phyloP scores from a whole-genome alignment of 805 yeast genomes.

The Yarrowia sp. region DNA sequence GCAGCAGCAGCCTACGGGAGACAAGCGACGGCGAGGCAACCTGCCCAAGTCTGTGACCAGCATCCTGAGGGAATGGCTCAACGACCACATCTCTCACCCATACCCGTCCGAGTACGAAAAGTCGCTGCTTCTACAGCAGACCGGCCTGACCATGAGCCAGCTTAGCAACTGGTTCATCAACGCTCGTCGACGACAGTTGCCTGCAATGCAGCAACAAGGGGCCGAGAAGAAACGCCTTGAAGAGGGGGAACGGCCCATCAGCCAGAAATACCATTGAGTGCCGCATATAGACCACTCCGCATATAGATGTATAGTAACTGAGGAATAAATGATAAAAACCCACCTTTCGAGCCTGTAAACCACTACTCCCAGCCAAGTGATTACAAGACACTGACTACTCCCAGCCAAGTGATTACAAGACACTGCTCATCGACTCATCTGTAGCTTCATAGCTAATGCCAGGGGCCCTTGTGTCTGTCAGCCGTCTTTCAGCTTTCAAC shows the following conservation, averaged over 20 bases:
- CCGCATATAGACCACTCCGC: constrained; percentile 38
- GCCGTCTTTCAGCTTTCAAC: background rate
- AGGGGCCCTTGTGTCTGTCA: constrained; percentile 10
- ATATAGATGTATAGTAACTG: constrained; percentile 36
- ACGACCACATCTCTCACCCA: constrained; percentile 77
- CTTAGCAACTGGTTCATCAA: constrained; percentile 88
- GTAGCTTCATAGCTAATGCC: background rate
- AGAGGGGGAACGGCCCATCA: constrained; percentile 34
- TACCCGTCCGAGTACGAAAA: constrained; percentile 85
- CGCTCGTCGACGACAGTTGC: constrained; percentile 78
- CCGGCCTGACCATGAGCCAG: constrained; percentile 83
- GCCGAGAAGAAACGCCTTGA: constrained; percentile 30
- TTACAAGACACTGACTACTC: too few relatives aligned
- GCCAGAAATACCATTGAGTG: constrained; percentile 31
- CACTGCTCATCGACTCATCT: background rate
- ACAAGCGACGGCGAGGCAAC: constrained; percentile 62
- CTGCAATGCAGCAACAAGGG: constrained; percentile 44
- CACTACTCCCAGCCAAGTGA: background rate
- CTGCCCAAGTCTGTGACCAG: constrained; percentile 80
- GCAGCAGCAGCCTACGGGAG: constrained; percentile 36
- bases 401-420: background rate
- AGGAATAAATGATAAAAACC: constrained; percentile 22
- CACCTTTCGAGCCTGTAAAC: background rate
- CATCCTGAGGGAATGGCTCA: constrained; percentile 74
- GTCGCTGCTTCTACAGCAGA: constrained; percentile 67